These are phyloP conservation scores for Rhodomyrtus psidioides DNA, from an alignment of 441 rosid species.

Conservation along the genomic window DNA sequence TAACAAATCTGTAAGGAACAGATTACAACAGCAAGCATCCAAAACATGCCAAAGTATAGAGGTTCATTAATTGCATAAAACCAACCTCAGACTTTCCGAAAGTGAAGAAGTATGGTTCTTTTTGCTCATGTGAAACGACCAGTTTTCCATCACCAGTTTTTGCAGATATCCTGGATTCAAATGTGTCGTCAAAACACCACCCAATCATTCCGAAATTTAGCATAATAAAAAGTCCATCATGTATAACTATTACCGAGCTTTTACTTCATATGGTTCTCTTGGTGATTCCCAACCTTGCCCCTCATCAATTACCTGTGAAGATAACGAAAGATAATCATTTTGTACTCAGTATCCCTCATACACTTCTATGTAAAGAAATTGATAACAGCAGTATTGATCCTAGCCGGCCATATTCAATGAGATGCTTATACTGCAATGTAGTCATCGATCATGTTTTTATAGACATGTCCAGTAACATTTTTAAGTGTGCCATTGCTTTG, in stretches of 20 bases:
- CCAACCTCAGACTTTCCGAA: conserved; percentile 93
- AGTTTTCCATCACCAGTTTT: conserved; percentile 63
- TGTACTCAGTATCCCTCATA: not conserved
- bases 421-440: not conserved
- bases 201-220: conserved; percentile 3
- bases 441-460: not conserved
- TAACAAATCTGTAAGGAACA: not conserved
- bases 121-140: conserved; percentile 42
- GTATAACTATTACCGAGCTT: conserved; percentile 49
- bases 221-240: conserved; percentile 1
- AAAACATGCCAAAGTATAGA: not conserved
- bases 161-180: conserved; percentile 72
- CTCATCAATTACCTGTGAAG: conserved; percentile 57
- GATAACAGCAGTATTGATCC: not conserved
- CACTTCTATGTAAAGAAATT: not conserved
- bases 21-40: not conserved
- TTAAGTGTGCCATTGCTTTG: not conserved
- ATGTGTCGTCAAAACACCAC: not conserved
- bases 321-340: not conserved
- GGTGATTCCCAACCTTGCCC: conserved; percentile 99
- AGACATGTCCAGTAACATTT: not conserved
- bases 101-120: conserved; percentile 80
- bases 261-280: conserved; percentile 90
- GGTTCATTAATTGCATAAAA: conserved; percentile 1
- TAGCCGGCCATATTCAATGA: not conserved